A percentile compares a stretch with the other conserved stretches of the same genome.
Conservation (phyloP, 2,329 filamentous ascomycete species). For the Neurospora sp. region DNA sequence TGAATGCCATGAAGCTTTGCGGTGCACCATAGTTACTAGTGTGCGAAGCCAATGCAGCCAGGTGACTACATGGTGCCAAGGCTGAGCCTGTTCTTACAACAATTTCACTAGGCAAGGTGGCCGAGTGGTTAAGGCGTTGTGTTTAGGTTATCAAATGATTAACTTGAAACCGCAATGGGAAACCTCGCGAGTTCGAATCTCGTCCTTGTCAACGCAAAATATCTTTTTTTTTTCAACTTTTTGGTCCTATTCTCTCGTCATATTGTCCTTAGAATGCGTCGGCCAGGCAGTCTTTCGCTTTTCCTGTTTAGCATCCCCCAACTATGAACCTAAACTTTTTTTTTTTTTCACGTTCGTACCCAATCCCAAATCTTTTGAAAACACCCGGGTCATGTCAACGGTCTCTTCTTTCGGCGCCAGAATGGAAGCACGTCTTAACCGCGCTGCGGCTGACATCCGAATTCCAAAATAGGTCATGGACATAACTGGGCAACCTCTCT, state of each 20-base stretch:
- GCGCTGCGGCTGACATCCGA: background rate
- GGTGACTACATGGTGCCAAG: background rate
- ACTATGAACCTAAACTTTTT: no score
- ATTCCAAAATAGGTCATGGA: background rate
- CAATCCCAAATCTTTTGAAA: no score
- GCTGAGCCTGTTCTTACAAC: rapidly evolving
- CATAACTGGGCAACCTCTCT: background rate
- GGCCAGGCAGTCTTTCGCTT: no score
- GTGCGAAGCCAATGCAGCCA: background rate
- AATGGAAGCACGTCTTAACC: background rate
- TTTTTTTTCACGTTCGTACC: no score
- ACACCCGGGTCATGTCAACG: background rate
- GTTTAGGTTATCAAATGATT: conserved; percentile 9
- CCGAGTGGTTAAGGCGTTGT: conserved; percentile 10
- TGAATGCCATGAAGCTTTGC: background rate
- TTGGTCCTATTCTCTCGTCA: no score
- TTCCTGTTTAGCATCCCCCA: no score
- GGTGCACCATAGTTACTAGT: background rate
- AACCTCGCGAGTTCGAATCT: conserved; percentile 19
- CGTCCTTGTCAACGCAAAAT: conserved; percentile 11
- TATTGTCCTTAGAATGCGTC: no score
- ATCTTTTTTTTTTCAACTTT: conserved; percentile 4
- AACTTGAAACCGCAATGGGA: conserved; percentile 12
- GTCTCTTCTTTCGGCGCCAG: background rate
- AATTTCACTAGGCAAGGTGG: conserved; percentile 8